phyloP scores from a whole-genome alignment of 768 basidiomycete species.

The Suillus occidentalis region DNA sequence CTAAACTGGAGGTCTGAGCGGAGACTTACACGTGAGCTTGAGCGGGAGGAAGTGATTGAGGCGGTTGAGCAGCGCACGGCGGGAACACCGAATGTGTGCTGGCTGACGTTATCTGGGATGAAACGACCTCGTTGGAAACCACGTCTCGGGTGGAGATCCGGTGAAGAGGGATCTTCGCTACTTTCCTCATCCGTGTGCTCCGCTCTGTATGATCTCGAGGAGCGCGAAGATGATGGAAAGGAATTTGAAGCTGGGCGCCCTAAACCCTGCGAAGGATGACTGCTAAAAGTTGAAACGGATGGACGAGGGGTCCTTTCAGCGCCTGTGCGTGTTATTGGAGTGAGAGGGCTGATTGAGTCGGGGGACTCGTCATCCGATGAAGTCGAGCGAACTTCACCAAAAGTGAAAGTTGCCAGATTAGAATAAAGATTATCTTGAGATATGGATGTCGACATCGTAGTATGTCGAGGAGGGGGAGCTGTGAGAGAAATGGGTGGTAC shows the following conservation, averaged over 20 bases:
- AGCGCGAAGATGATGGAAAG: conserved; percentile 13
- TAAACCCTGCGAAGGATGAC: conserved; percentile 34
- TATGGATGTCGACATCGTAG: conserved; percentile 1
- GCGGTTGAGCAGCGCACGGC: conserved; percentile 34
- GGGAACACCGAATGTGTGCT: conserved; percentile 49
- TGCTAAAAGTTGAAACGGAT: conserved; percentile 34
- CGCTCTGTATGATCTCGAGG: conserved; percentile 11
- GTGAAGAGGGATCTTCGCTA: conserved; percentile 38
- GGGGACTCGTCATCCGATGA: conserved; percentile 17
- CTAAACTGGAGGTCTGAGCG: conserved; percentile 40
- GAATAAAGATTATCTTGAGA: conserved; percentile 37
- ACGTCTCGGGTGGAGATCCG: conserved; percentile 21
- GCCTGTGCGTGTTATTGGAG: conserved; percentile 25
- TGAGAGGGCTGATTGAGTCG: conserved; percentile 40
- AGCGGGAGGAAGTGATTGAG: conserved; percentile 41
- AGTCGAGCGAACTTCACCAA: conserved; percentile 33
- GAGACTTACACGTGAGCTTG: conserved; percentile 35
- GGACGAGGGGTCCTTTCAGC: conserved; percentile 46
- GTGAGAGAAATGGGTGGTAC: background rate
- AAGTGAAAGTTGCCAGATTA: conserved; percentile 41
- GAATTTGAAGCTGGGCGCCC: conserved; percentile 25
- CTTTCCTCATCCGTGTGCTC: conserved; percentile 30
- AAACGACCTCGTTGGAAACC: conserved; percentile 22
- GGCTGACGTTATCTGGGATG: conserved; percentile 45
- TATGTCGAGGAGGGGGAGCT: conserved; percentile 1